Evolutionary conservation across 306 rosid species (phyloP), one percentile per base, ranked within the genome.

Genomic region (Prunus dulcis): DNA sequence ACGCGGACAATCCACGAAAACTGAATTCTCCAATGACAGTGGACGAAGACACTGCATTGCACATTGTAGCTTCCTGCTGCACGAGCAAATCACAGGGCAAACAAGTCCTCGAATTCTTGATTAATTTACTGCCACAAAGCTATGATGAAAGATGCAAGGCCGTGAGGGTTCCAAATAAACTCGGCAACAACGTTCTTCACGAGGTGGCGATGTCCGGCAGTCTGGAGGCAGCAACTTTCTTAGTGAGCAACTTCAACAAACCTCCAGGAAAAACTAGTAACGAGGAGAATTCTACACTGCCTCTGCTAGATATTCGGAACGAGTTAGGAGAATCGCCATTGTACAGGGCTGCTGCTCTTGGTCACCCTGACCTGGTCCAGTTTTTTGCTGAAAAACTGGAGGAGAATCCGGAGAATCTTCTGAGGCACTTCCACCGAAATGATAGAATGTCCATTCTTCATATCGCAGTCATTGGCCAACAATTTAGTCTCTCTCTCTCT

Each of bases 251-350:
- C 10, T 43, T 25, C 69, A 34, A 62, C 9, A 1, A 27, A 0
- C 53, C 13, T 6, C 2, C 11, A 57, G 64, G 18, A 53, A 20
- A 53, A 22, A 22, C 18, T 12, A 2, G 28, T 22, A 19, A 19
- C 60, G 7, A 20, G 30, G 28, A 27, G 3, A 27, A 27, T 27
- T 27, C 28, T 57, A 3, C 12, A 1, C 11, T 14, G 14, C 25
- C 11, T 1, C 50, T 74, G 49, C 58, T 80, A 0, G 6, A 12
- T 12, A 18, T 6, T 3, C 14, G 2, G 27, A 81, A 81, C 15
- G 4, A 3, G 2, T 5, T 19, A 0, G 80, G 77, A 1, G 84
- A 81, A 76, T 76, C 84, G 20, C 80, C 80, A 6, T 7, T 81
- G 53, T 70, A 6, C 41, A 70, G 38, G 13, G 80, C 84, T 0